Conservation (phyloP, 192 early-diverging fungal genomes). For the Coemansia sp. region DNA sequence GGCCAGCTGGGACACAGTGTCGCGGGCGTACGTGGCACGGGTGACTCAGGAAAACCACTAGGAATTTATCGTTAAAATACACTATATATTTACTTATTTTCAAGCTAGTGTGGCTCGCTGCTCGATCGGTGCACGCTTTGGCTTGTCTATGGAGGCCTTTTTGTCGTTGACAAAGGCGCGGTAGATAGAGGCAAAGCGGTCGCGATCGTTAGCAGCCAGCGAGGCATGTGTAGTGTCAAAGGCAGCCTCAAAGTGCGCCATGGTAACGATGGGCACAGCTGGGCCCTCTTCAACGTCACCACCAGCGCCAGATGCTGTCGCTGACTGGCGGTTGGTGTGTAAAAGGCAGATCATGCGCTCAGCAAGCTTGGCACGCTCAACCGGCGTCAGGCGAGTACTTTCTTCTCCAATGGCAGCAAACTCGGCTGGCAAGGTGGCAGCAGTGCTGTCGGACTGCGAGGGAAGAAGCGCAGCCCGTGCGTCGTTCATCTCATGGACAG, state of each 20-base stretch:
- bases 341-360: constrained; percentile 25
- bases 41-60: constrained; percentile 66
- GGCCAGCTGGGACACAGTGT: constrained; percentile 85
- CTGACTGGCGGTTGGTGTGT: neutral
- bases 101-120: constrained; percentile 54
- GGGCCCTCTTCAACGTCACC: neutral
- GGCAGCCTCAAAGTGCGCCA: constrained; percentile 35
- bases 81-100: neutral
- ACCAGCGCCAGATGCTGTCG: too few species aligned
- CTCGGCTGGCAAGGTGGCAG: constrained; percentile 10
- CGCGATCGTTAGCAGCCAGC: constrained; percentile 27
- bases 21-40: constrained; percentile 72
- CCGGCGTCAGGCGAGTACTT: constrained; percentile 3
- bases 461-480: neutral
- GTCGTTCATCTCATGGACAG: constrained; percentile 76
- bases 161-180: constrained; percentile 54
- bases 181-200: constrained; percentile 44
- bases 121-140: constrained; percentile 27
- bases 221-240: constrained; percentile 33
- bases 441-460: constrained; percentile 9
- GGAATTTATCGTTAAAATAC: neutral
- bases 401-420: constrained; percentile 11
- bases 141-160: constrained; percentile 22
- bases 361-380: constrained; percentile 26
- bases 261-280: constrained; percentile 24